A percentile compares a stretch with the other conserved stretches of the same genome.
These are phyloP conservation scores for Arctostaphylos glauca DNA, from an alignment of 148 eudicot genomes.

Conservation along the genomic window DNA sequence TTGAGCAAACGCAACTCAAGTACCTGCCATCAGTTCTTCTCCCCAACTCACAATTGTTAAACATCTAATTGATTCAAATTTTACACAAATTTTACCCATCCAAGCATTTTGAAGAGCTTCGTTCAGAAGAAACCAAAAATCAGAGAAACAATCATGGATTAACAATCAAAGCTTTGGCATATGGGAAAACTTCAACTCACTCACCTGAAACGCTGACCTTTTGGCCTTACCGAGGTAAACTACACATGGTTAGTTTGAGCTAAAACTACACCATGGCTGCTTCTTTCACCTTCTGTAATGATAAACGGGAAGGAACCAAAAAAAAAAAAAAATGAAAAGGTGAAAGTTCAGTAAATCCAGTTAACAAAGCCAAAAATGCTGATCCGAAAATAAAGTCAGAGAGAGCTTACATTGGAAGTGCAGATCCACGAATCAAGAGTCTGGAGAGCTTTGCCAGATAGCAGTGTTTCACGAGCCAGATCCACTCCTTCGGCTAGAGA, in stretches of 20 bases:
- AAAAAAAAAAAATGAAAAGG: neutral
- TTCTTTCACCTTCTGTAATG: slow-evolving; percentile 15
- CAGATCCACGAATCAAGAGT: slow-evolving; percentile 75
- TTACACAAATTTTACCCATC: neutral
- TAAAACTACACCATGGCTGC: neutral
- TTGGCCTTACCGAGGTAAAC: neutral
- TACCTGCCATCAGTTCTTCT: neutral
- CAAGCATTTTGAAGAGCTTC: neutral
- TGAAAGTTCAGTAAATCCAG: neutral
- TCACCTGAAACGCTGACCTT: neutral
- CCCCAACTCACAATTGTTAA: neutral
- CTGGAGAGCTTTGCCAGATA: slow-evolving; percentile 68
- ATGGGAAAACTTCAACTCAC: neutral
- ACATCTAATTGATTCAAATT: no score
- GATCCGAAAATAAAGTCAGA: neutral
- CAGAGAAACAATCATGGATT: neutral
- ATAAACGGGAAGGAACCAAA: neutral
- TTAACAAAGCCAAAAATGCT: neutral
- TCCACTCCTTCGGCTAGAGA: slow-evolving; percentile 73
- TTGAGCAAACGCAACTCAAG: neutral
- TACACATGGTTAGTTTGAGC: neutral
- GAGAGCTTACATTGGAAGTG: slow-evolving; percentile 61
- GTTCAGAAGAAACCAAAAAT: neutral
- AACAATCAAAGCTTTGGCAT: neutral
- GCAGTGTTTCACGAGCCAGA: slow-evolving; percentile 72